These are phyloP conservation scores for Penicillium frequentans DNA, from an alignment of 2,329 filamentous ascomycete genomes.

Conservation along the genomic window DNA sequence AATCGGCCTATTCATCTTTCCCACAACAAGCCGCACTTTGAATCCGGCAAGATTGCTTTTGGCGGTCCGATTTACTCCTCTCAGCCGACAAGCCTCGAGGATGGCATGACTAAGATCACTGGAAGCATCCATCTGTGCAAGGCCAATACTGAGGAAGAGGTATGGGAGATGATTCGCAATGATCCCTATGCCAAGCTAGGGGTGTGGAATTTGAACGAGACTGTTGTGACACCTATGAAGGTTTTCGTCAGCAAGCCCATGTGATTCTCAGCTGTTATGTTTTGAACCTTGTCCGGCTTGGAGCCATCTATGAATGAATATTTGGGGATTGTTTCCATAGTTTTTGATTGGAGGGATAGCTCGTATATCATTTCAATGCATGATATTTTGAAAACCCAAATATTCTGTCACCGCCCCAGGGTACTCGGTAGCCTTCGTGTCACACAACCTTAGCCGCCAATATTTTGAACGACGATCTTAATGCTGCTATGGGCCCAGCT, in stretches of 20 bases:
- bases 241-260: background rate
- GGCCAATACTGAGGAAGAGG: background rate
- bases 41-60: background rate
- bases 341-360: too few species aligned
- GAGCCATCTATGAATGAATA: too few species aligned
- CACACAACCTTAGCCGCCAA: too few species aligned
- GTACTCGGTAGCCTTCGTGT: too few species aligned
- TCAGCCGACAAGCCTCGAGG: background rate
- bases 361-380: too few species aligned
- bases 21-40: background rate
- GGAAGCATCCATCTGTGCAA: background rate
- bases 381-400: too few species aligned
- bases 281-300: background rate
- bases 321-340: background rate
- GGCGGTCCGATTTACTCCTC: background rate
- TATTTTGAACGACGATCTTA: too few species aligned
- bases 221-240: background rate
- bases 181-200: background rate
- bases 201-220: background rate
- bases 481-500: too few species aligned
- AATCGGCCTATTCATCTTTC: background rate
- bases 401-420: background rate
- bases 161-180: background rate
- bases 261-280: background rate
- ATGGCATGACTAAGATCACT: background rate